A percentile compares a stretch with the other conserved stretches of the same genome.
Conservation (phyloP, 495 filamentous ascomycete genomes). For the Xylaria longipes region DNA sequence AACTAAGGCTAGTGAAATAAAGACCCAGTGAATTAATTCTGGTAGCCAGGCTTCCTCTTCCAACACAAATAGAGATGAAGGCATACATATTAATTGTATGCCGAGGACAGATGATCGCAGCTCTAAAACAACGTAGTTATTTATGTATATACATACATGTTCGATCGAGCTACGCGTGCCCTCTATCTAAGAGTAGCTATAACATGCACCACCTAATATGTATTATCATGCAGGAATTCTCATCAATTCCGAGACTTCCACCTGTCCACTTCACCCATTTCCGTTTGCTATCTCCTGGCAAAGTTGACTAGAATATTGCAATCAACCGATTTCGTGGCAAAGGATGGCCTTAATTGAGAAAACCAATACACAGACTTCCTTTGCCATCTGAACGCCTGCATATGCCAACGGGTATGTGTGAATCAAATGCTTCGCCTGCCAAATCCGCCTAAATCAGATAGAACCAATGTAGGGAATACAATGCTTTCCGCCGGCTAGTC, state of each 20-base stretch:
- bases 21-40: background rate
- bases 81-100: background rate
- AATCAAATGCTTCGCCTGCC: constrained; percentile 9
- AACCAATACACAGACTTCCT: background rate
- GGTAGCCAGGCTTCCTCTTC: background rate
- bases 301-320: background rate
- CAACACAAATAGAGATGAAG: background rate
- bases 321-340: background rate
- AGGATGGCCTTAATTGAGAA: background rate
- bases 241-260: background rate
- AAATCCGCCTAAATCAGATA: constrained; percentile 14
- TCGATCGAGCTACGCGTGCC: background rate
- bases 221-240: background rate
- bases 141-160: background rate
- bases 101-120: background rate
- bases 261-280: background rate
- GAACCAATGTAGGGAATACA: constrained; percentile 9
- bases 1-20: background rate
- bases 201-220: background rate
- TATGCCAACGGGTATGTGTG: constrained; percentile 8
- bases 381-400: constrained; percentile 12
- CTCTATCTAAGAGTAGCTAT: background rate
- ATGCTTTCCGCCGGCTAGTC: background rate
- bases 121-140: constrained; percentile 2
- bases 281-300: background rate